Evolutionary conservation across 345 rosid genomes (phyloP).

Genomic region (Melaleuca quinquenervia): DNA sequence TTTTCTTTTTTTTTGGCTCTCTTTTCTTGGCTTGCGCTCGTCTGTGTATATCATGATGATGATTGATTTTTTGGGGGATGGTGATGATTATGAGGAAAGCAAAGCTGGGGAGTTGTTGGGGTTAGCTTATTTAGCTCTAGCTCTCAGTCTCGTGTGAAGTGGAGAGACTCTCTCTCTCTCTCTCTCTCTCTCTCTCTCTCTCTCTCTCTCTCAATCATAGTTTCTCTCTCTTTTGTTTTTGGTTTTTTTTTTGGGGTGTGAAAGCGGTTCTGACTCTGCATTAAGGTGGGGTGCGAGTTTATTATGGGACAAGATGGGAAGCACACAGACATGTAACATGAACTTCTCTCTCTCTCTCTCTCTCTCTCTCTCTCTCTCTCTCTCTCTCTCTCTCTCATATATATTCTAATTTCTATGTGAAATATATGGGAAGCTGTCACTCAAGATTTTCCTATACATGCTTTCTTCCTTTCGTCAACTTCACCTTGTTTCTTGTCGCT

Average conservation of each 20-base stretch:
- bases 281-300: not conserved
- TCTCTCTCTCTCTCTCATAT: not conserved
- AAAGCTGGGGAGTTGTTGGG: not conserved
- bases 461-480: not conserved
- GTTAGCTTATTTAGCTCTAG: not conserved
- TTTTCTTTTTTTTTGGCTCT: not conserved
- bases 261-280: not conserved
- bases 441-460: not conserved
- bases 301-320: not conserved
- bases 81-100: not conserved
- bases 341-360: not conserved
- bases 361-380: too few relatives aligned
- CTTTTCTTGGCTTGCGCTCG: not conserved
- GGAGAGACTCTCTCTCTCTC: not conserved
- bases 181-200: not conserved
- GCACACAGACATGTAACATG: not conserved
- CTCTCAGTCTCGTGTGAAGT: not conserved
- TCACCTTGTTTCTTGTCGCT: not conserved
- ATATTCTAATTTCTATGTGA: not conserved
- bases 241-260: not conserved
- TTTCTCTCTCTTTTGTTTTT: not conserved
- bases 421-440: not conserved
- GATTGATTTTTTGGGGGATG: not conserved
- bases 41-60: not conserved
- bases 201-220: not conserved